Percentiles rank a stretch among this genome's conserved stretches.
Evolutionary conservation across 345 rosid species (phyloP).

Genomic region (Rhizophora apiculata): DNA sequence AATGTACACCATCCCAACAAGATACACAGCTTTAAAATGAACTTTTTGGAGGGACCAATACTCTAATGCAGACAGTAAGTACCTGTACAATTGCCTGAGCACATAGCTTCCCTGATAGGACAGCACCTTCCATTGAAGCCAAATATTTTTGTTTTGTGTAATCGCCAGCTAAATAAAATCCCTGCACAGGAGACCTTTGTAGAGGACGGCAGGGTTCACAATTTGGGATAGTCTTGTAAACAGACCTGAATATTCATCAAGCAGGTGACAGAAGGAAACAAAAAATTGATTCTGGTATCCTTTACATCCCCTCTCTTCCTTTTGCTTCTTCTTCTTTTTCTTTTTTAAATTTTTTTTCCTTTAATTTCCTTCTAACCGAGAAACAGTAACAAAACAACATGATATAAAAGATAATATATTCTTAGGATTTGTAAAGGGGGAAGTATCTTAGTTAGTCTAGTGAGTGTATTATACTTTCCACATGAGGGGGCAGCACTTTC

Average conservation of each 20-base stretch:
- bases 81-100: conserved; percentile 85
- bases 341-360: no score
- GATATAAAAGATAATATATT: no score
- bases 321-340: no score
- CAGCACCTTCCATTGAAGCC: conserved; percentile 98
- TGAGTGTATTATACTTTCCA: no score
- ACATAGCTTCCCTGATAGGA: conserved; percentile 91
- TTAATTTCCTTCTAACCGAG: no score
- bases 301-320: not conserved
- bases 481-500: not conserved
- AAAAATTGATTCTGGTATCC: not conserved
- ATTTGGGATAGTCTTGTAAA: conserved; percentile 77
- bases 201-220: conserved; percentile 93
- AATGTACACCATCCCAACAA: no score
- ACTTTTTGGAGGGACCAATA: not conserved
- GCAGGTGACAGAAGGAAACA: not conserved
- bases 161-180: conserved; percentile 90
- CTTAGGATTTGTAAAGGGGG: no score
- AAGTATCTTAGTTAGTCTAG: no score
- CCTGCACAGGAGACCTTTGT: conserved; percentile 83
- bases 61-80: conserved; percentile 2
- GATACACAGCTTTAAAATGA: not conserved
- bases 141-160: conserved; percentile 94
- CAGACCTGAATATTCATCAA: conserved; percentile 55
- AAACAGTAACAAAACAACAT: no score